Conservation (phyloP, 257 asterid genomes). For the Schizonepeta tenuifolia region DNA sequence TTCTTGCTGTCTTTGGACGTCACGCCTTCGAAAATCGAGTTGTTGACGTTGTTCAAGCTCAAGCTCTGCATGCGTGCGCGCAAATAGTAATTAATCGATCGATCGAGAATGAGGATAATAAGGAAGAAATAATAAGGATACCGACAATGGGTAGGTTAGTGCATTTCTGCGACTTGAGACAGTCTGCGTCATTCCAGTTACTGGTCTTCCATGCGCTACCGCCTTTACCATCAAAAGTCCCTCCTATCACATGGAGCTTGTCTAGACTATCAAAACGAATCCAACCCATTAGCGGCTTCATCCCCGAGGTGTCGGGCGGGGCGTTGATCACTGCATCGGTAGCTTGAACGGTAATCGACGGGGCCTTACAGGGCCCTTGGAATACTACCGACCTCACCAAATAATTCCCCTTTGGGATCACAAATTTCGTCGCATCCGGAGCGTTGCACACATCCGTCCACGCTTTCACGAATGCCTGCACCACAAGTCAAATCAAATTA, state of each 20-base stretch:
- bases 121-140: too few relatives aligned
- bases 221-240: background rate
- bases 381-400: background rate
- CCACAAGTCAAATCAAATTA: too few relatives aligned
- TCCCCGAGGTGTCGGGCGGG: background rate
- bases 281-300: background rate
- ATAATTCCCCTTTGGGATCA: background rate
- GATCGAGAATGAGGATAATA: too few relatives aligned
- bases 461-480: slow-evolving; percentile 5
- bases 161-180: background rate
- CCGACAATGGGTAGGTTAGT: background rate
- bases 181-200: background rate
- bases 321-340: background rate
- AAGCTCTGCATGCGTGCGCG: slow-evolving; percentile 30
- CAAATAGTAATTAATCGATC: too few relatives aligned
- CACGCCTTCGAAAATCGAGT: slow-evolving; percentile 38
- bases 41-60: slow-evolving; percentile 45
- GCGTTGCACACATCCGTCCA: background rate
- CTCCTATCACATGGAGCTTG: background rate
- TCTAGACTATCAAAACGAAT: background rate
- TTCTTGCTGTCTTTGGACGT: slow-evolving; percentile 49
- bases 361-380: background rate
- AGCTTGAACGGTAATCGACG: background rate
- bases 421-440: background rate
- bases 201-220: background rate